These are phyloP conservation scores for Hypoxylon sp. DNA, from an alignment of 2,329 filamentous ascomycete genomes.

Conservation along the genomic window DNA sequence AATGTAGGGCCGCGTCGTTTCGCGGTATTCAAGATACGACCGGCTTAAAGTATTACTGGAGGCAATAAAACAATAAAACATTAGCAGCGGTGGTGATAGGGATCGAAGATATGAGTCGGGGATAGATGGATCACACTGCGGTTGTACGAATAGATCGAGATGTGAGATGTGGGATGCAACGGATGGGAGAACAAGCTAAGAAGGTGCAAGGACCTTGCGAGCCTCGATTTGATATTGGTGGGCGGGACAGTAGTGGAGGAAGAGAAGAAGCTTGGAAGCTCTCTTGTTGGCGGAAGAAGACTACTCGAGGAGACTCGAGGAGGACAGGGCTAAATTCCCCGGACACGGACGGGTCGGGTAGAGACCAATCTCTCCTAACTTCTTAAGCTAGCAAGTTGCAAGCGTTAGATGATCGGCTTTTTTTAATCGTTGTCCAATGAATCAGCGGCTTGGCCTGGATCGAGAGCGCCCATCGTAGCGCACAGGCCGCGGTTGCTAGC, in stretches of 20 bases:
- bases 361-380: conserved; percentile 38
- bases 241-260: conserved; percentile 33
- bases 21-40: conserved; percentile 2
- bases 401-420: conserved; percentile 38
- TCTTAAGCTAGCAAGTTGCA: conserved; percentile 35
- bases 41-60: conserved; percentile 14
- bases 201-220: conserved; percentile 27
- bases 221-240: conserved; percentile 35
- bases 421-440: conserved; percentile 37
- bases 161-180: conserved; percentile 31
- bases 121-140: conserved; percentile 1
- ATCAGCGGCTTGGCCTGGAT: conserved; percentile 32
- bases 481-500: conserved; percentile 40
- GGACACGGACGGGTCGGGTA: conserved; percentile 45
- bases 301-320: conserved; percentile 26
- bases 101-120: conserved; percentile 32
- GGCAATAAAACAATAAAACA: conserved; percentile 23
- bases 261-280: conserved; percentile 38
- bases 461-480: conserved; percentile 37
- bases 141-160: conserved; percentile 3
- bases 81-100: conserved; percentile 22
- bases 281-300: conserved; percentile 36
- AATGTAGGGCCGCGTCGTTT: conserved; percentile 19
- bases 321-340: conserved; percentile 36
- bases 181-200: conserved; percentile 15